These are phyloP conservation scores for Brettanomyces anomalus DNA, from an alignment of 805 yeast genomes.

Conservation along the genomic window DNA sequence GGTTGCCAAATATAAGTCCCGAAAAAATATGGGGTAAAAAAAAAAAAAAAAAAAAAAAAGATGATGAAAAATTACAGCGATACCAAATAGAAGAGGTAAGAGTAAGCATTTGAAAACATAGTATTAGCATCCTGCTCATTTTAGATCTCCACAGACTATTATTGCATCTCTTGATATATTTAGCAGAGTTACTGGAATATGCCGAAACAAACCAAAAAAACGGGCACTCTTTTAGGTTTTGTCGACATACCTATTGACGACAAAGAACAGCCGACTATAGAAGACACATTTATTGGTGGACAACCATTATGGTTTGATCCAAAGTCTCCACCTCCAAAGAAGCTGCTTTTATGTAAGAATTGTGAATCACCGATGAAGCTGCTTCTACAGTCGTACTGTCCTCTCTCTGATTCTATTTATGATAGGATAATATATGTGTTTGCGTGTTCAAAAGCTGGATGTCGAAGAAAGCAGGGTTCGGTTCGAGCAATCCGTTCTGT, in stretches of 20 bases:
- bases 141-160: too few relatives aligned
- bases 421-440: conserved; percentile 79
- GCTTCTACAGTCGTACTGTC: conserved; percentile 73
- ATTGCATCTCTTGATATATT: too few relatives aligned
- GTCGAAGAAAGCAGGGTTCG: conserved; percentile 64
- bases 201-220: conserved; percentile 1
- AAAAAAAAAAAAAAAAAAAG: too few relatives aligned
- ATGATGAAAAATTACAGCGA: too few relatives aligned
- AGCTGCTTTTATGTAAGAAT: conserved; percentile 50
- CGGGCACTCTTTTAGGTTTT: conserved; percentile 49
- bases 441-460: conserved; percentile 53
- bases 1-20: too few relatives aligned
- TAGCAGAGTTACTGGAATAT: too few relatives aligned
- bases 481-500: conserved; percentile 74
- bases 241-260: conserved; percentile 51
- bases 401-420: conserved; percentile 60
- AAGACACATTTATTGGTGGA: conserved; percentile 82
- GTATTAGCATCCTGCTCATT: too few relatives aligned
- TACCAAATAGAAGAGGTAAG: too few relatives aligned
- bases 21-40: too few relatives aligned
- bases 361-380: conserved; percentile 60
- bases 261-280: conserved; percentile 36
- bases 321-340: conserved; percentile 45
- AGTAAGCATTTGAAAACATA: too few relatives aligned
- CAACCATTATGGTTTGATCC: conserved; percentile 62